Evolutionary conservation across 257 asterid genomes (phyloP), one percentile per base, ranked within the genome.

Genomic region (Linaria vulgaris): DNA sequence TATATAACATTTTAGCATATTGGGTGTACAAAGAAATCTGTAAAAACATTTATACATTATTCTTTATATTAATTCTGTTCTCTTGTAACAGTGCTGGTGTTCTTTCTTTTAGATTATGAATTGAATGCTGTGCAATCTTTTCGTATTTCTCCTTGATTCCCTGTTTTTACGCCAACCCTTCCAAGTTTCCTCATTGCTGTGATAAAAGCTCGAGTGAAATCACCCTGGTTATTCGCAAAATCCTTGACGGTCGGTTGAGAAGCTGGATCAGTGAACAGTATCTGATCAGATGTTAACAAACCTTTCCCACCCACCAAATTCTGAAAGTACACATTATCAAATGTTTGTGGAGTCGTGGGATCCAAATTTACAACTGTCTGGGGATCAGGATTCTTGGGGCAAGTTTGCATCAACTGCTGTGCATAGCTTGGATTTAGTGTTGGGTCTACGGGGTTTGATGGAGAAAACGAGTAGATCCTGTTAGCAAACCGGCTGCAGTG

Each of bases 281-380:
- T 90, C 78, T 88, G 88, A 71, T 88, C 96, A 9, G 96, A 86
- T 7, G 90, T 66, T 60, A 88, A 76, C 74, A 88, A 14, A n/a
- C 94, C 96, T 70, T 74, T 83, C 59, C 95, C 85, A 12, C 22
- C 79, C 0, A 82, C 80, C 64, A 88, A 77, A 47, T 84, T 79
- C 83, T 80, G 78, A 57, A 21, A 88, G 63, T 80, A 86, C 9
- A 58, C 81, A 54, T 86, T 86, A 71, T 88, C 96, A 11, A 86
- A 88, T 3, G 68, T 72, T 24, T 13, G 56, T 16, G 95, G 95
- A 37, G 94, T 84, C 1, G 20, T 64, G 2, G 83, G 90, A 65
- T 88, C 96, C 71, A 86, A 64, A 62, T 68, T 70, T 37, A 80
- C 73, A 34, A 83, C 92, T 9, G 80, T 73, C 8, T 5, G 20